Base-by-base conservation (phyloP, 1,284 basidiomycete genomes). In the Schizopora paradoxa region DNA sequence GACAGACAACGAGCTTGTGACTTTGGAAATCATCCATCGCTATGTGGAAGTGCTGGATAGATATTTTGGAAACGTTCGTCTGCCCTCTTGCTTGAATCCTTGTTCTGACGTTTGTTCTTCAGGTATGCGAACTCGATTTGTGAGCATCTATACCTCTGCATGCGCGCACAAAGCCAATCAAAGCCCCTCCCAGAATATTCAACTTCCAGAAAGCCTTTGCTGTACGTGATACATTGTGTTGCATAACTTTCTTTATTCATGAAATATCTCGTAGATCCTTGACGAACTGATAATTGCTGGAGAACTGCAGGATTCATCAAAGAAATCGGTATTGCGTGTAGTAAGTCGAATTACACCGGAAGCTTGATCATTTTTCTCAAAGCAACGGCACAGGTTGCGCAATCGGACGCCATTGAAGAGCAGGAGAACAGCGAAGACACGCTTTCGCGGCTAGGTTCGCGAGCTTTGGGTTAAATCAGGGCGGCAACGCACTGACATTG, bases 1-100 rank as follows among this genome's bases (percentile, higher is more conserved):
- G 31, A 76, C 74, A 35, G 96, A 99, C 70, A 99, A 99, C 64
- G 79, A 82, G 58, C 45, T 51, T 21, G 31, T 51, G 7, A 51
- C 49, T 7, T 45, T 51, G 7, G 49, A 51, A 42, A 47, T 51
- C 13, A 51, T 99, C 45, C 96, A 99, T 66, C 84, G 96, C 61
- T 99, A 96, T 59, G 96, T 99, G 51, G 96, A 99, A 63, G 90
- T 99, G n/a, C 69, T 99, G 47, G 96, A 99, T 66, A 77, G 95
- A 41, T 99, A 99, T 68, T 99, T 99, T 72, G 96, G 96, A 45
- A 99, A 99, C 62, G 93, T 95, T 61, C 55, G 83, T 69, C 19
- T 0, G 5, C 41, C 14, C 21, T 26, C 16, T 35, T 5, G 6
- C 3, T n/a, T 40, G 3, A 11, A 3, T 7, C 21, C 37, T 41